Evolutionary conservation across 257 asterid genomes (phyloP), one percentile per base, ranked within the genome.

Genomic region (Salvia miltiorrhiza): DNA sequence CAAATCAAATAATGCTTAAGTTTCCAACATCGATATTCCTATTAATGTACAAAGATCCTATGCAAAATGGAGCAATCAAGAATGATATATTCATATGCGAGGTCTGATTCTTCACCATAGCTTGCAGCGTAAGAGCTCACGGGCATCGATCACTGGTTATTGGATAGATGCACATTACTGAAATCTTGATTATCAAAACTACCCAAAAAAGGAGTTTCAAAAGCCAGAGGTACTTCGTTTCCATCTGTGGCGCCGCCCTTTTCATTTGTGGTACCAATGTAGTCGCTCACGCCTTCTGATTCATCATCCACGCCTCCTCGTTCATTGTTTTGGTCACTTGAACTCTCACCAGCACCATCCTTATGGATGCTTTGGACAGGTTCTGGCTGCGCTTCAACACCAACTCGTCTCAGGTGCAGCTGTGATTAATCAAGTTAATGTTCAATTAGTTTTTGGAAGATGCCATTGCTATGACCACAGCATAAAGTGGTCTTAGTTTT

Each of bases 401-500:
- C 99, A 44, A 86, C 96, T 62, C 92, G 79, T 78, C 96, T 82
- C 69, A 94, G 81, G 84, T 94, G 97, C 19, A 94, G 85, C 99
- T 94, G 90, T 7, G 28, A 47, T 37, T 12, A 37, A 45, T 47
- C 21, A 40, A n/a, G 48, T 16, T 14, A 20, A 24, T 9, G 69
- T 21, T 65, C 0, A 9, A 32, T 1, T 11, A 48, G 21, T n/a
- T 10, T 33, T 19, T 16, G 13, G 24, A 7, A 65, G 28, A 55
- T 20, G 50, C 73, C 49, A 49, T 64, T 10, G 65, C 9, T 61
- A 24, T 43, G 32, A 21, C 17, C 16, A 37, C 33, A 20, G 49
- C 57, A 9, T 30, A 73, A 32, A 28, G 17, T 23, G 11, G 28
- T 45, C 50, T 2, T 20, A 43, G 26, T 24, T 32, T 11, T 14